Base-by-base conservation (phyloP, 208 protist genomes). In the Trypanosoma congolense region DNA sequence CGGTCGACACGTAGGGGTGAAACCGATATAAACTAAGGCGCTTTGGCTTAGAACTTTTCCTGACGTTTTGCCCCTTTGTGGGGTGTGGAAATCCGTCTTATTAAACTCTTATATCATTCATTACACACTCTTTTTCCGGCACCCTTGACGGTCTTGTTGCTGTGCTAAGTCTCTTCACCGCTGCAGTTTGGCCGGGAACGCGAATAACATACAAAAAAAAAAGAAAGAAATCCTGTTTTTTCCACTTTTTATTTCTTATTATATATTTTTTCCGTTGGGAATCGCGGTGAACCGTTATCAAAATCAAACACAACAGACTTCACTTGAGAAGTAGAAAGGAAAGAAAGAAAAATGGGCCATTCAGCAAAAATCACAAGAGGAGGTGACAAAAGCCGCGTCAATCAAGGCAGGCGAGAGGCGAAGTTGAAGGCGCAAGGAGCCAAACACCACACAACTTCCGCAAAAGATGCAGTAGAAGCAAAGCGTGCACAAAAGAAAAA, bases 311-410 rank as follows among this genome's bases (percentile, higher is more conserved):
- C n/a, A n/a, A n/a, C n/a, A n/a, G n/a, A n/a, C n/a, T n/a, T n/a
- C n/a, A n/a, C n/a, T n/a, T n/a, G n/a, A n/a, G n/a, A n/a, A n/a
- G n/a, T n/a, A n/a, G n/a, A n/a, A n/a, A n/a, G n/a, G n/a, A n/a
- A n/a, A n/a, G n/a, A n/a, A n/a, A n/a, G n/a, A n/a, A n/a, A n/a
- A 12, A 93, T 93, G 82, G 87, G 83, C 10, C 60, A 73, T 56
- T 90, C 86, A 9, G 86, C 86, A 1, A 93, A 93, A 63, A 89
- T 90, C 54, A 93, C 86, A 1, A 78, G 86, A 22, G 86, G 86
- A 47, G 86, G 86, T 12, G 86, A 93, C 69, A 93, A 93, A 65
- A 83, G 80, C 63, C 86, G 82, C n/a, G 68, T 87, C 35, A 93
- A 93, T 58, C 70, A 78, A 30, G 75, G 68, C 24, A 68, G 86